Evolutionary conservation across 495 filamentous ascomycete genomes (phyloP), one percentile per base, ranked within the genome.

Genomic region (Corynascus novoguineensis): DNA sequence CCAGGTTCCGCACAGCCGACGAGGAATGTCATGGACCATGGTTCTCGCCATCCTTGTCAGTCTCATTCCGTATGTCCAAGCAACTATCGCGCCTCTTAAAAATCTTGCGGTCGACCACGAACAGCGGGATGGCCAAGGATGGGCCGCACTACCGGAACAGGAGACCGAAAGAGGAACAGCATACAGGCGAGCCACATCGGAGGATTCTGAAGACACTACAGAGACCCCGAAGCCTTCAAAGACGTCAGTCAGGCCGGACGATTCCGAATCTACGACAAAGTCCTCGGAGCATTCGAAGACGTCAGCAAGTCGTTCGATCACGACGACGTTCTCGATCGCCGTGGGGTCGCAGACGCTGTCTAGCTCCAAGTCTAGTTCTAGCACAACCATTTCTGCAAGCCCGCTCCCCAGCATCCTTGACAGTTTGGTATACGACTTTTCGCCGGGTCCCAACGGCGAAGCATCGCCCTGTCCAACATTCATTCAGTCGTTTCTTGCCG

Each of bases 361-460:
- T 2, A 55, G 59, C 31, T 63, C 70, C 11, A 52, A 64, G 15
- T 52, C 63, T 2, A 55, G 59, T 32, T 63, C 70, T 9, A 52
- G 65, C 29, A 58, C 70, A 4, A 69, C 68, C 1, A 60, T 58
- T 40, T 52, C 62, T 11, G 60, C 64, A 25, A 72, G 69, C 57
- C 68, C 78, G 15, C 73, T 93, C 28, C 89, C 90, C 0, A 78
- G 71, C 7, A 80, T 87, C 5, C 89, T 92, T 66, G 89, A 93
- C 64, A 83, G 77, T 58, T 71, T 92, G 38, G 80, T 81, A 17
- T 77, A 77, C 48, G 88, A 90, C 66, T 92, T 89, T 75, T 84
- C 82, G 1, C 62, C 60, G 2, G 64, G 48, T 38, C 64, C 66
- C 19, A 59, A 70, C 51, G 66, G 56, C 27, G 71, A 73, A 21